phyloP scores from a whole-genome alignment of 2,329 filamentous ascomycete species.

The Macrophomina tecta region DNA sequence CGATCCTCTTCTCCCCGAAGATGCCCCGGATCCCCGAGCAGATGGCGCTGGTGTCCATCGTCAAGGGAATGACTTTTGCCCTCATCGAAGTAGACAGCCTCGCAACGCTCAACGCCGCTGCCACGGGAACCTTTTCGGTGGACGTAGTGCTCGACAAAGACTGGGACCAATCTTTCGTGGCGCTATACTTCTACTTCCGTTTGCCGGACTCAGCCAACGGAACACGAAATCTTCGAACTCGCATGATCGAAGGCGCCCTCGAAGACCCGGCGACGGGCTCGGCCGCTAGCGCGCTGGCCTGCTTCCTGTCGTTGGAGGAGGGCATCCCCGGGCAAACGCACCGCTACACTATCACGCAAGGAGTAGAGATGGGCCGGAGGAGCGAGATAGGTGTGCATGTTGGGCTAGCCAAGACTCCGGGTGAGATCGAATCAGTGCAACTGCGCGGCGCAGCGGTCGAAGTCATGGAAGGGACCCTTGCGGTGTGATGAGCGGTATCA shows the following conservation, averaged over 20 bases:
- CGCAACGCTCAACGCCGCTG: conserved; percentile 60
- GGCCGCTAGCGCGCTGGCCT: conserved; percentile 55
- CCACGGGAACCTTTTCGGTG: conserved; percentile 42
- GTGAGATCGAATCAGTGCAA: conserved; percentile 49
- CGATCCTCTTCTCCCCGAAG: conserved; percentile 21
- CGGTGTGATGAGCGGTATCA: conserved; percentile 29
- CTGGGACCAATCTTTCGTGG: conserved; percentile 62
- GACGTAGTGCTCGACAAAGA: conserved; percentile 48
- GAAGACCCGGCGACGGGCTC: conserved; percentile 61
- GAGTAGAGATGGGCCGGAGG: conserved; percentile 58
- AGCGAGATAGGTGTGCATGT: conserved; percentile 58
- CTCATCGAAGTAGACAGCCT: conserved; percentile 67
- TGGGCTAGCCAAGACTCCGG: conserved; percentile 42
- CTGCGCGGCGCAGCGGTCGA: conserved; percentile 52
- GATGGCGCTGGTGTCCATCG: conserved; percentile 57
- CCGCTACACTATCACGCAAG: conserved; percentile 54
- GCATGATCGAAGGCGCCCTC: conserved; percentile 62
- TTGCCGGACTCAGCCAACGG: conserved; percentile 40
- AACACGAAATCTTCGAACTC: conserved; percentile 56
- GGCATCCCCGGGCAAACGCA: conserved; percentile 40
- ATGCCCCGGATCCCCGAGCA: conserved; percentile 30
- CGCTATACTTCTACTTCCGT: conserved; percentile 66
- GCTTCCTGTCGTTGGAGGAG: conserved; percentile 52
- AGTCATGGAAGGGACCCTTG: conserved; percentile 48
- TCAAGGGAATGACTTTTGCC: conserved; percentile 77